phyloP scores from a whole-genome alignment of 2,329 filamentous ascomycete species.

The Exophiala aquamarina region DNA sequence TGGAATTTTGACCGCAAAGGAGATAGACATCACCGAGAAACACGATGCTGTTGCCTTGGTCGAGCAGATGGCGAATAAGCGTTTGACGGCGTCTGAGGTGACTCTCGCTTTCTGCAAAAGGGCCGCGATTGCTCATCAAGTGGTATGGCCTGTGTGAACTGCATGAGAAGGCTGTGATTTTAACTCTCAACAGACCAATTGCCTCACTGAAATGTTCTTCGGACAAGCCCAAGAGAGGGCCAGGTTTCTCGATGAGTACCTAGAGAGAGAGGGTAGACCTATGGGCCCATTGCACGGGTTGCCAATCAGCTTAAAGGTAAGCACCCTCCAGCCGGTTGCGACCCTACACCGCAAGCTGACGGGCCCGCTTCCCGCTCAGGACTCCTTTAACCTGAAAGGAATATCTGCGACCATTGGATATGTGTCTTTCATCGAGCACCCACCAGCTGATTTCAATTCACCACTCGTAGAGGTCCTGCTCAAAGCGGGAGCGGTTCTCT shows the following conservation, averaged over 20 bases:
- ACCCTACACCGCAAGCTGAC: no score
- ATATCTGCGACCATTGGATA: conserved; percentile 34
- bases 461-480: conserved; percentile 30
- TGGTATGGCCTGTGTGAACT: conserved; percentile 54
- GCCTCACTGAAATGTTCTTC: conserved; percentile 48
- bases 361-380: no score
- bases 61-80: conserved; percentile 13
- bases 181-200: conserved; percentile 34
- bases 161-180: no score
- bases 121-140: conserved; percentile 40
- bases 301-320: conserved; percentile 19
- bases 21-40: conserved; percentile 49
- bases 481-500: conserved; percentile 48
- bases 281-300: conserved; percentile 66
- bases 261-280: conserved; percentile 47
- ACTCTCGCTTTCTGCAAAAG: conserved; percentile 44
- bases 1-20: conserved; percentile 44
- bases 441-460: conserved; percentile 29
- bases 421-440: conserved; percentile 27
- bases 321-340: no score
- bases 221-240: conserved; percentile 46
- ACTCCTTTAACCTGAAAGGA: conserved; percentile 36
- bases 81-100: conserved; percentile 31
- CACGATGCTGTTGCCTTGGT: conserved; percentile 44
- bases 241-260: conserved; percentile 62